These are phyloP conservation scores for Serendipita sp. DNA, from an alignment of 1,284 basidiomycete species.

Conservation along the genomic window DNA sequence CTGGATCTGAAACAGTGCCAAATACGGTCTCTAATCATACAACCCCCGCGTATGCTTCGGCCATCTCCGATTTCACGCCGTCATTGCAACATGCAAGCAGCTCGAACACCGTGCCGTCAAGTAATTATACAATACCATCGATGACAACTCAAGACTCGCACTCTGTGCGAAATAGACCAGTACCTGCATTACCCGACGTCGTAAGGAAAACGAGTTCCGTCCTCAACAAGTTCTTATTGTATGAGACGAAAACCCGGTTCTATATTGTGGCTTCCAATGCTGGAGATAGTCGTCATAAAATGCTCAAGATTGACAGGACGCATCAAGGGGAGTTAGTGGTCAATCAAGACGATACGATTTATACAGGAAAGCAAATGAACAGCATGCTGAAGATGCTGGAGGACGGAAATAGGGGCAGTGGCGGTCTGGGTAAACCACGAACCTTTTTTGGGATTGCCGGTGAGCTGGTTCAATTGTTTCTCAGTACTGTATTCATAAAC, in stretches of 20 bases:
- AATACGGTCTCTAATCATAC: not conserved
- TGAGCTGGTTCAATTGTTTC: slow-evolving; percentile 22
- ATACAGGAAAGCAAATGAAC: slow-evolving; percentile 79
- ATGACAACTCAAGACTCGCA: not conserved
- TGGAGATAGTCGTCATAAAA: slow-evolving; percentile 70
- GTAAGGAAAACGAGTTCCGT: slow-evolving; percentile 8
- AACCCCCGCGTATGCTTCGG: not conserved
- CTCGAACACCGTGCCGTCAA: not conserved
- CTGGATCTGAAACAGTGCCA: not conserved
- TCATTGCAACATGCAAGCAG: not conserved
- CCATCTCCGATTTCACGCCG: not conserved
- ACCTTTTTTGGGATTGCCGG: slow-evolving; percentile 71
- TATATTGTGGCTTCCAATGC: slow-evolving; percentile 81
- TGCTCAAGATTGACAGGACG: slow-evolving; percentile 84
- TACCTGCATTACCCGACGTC: not conserved
- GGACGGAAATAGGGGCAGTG: slow-evolving; percentile 80
- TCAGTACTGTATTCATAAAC: not conserved
- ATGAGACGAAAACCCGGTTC: slow-evolving; percentile 78
- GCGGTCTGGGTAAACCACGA: slow-evolving; percentile 72
- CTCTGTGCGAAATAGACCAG: not conserved
- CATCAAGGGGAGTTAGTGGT: slow-evolving; percentile 46
- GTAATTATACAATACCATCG: not conserved
- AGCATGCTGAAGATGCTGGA: slow-evolving; percentile 87
- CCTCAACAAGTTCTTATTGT: slow-evolving; percentile 82
- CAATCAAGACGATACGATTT: slow-evolving; percentile 76